A percentile compares a stretch with the other conserved stretches of the same genome.
Evolutionary conservation across 2,329 filamentous ascomycete species (phyloP).

Genomic region (Xylariales sp.): DNA sequence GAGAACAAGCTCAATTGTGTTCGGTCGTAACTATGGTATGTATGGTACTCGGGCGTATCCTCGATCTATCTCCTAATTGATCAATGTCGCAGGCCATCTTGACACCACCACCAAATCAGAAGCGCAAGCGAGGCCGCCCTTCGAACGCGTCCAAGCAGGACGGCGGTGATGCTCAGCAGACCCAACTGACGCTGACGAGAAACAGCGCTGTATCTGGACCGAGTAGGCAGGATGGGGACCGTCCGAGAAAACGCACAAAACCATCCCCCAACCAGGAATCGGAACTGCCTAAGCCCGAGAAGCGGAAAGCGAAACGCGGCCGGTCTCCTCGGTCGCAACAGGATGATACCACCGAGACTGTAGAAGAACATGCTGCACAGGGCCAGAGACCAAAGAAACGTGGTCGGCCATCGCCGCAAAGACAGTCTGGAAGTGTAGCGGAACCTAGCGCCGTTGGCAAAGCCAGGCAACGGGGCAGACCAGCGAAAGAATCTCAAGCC

Average conservation of each 20-base stretch:
- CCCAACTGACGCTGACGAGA: slow-evolving; percentile 13
- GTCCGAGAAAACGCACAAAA: slow-evolving; percentile 19
- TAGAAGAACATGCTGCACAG: slow-evolving; percentile 8
- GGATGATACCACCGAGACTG: not conserved
- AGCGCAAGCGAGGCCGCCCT: slow-evolving; percentile 39
- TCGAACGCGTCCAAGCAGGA: slow-evolving; percentile 31
- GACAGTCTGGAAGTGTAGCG: slow-evolving; percentile 8
- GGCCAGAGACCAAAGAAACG: slow-evolving; percentile 18
- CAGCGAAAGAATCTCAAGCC: slow-evolving; percentile 8
- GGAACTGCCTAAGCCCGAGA: no score
- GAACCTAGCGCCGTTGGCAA: slow-evolving; percentile 1
- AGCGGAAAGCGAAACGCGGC: slow-evolving; percentile 24
- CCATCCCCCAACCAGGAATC: slow-evolving; percentile 11
- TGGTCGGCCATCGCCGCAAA: slow-evolving; percentile 19
- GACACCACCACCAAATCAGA: no score
- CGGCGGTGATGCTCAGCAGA: slow-evolving; percentile 19
- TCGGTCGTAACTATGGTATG: no score
- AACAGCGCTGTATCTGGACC: slow-evolving; percentile 10
- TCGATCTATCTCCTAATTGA: no score
- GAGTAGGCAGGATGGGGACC: slow-evolving; percentile 8
- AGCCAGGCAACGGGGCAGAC: slow-evolving; percentile 7
- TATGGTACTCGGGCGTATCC: no score
- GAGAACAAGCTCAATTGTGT: no score
- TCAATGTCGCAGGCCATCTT: no score
- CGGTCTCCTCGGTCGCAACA: slow-evolving; percentile 12